Conservation (phyloP, 75 land plant species). For the Selaginella moellendorffii region DNA sequence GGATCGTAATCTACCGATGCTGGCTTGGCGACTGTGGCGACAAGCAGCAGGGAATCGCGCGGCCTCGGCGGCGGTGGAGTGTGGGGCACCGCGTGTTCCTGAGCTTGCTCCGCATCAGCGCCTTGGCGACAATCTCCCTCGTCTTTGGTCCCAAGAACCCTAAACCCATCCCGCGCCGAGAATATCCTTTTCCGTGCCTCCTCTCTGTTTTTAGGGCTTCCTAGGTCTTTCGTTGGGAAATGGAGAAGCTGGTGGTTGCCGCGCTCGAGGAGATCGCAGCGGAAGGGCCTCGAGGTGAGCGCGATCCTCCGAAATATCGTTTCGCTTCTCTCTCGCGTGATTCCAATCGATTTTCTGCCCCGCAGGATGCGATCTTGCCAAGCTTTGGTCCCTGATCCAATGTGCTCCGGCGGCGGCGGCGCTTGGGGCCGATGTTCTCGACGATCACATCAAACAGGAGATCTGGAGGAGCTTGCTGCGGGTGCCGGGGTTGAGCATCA, state of each 20-base stretch:
- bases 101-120: neutral
- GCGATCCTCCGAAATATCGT: neutral
- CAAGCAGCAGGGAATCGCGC: neutral
- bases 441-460: slow-evolving; percentile 28
- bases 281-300: slow-evolving; percentile 28
- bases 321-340: neutral
- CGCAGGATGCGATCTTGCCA: slow-evolving; percentile 30
- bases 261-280: slow-evolving; percentile 67
- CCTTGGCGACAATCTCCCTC: neutral
- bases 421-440: no score
- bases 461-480: slow-evolving; percentile 39
- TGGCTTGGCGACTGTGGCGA: neutral
- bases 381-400: slow-evolving; percentile 43
- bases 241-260: slow-evolving; percentile 50
- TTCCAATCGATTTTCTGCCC: neutral
- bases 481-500: slow-evolving; percentile 37
- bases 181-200: no score
- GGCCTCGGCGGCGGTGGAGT: neutral
- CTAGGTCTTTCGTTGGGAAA: no score
- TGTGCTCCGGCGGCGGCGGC: slow-evolving; percentile 21
- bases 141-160: no score
- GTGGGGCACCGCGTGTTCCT: neutral
- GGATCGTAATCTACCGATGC: neutral
- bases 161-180: no score
- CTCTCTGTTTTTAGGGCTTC: neutral